Evolutionary conservation across 257 asterid species (phyloP), one percentile per base, ranked within the genome.

Genomic region (Nicotiana knightiana): DNA sequence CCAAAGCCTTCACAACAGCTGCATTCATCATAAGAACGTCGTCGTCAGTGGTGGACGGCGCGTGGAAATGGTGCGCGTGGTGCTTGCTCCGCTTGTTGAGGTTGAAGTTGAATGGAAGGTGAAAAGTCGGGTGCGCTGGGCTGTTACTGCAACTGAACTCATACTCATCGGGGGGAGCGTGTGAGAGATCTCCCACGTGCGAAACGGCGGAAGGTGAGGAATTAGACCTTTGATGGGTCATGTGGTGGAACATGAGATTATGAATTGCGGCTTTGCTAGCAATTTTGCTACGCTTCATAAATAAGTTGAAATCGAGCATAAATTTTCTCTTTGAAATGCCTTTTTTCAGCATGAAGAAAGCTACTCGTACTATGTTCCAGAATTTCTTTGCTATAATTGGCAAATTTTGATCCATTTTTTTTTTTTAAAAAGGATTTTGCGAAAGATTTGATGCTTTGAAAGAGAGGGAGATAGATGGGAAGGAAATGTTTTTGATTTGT

Each of bases 61-160:
- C 54, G 71, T 85, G 57, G 24, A 75, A 82, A 80, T 54, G 46
- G 82, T 80, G 64, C 17, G 65, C n/a, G 85, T 67, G 51, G 86
- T 85, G 87, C 66, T 84, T 89, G 61, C 86, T 78, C 82, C 89
- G 82, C 88, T 90, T 91, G 85, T 67, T 84, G 82, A 89, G 70
- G 80, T 86, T 81, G 75, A 91, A 88, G 80, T 86, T 81, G 75
- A 91, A 88, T 13, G 93, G 92, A 51, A 87, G 85, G 65, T 61
- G 86, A 85, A 87, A 88, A 54, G 48, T 61, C 6, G 87, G 87
- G 67, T 66, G 73, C 5, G 91, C 92, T 0, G 97, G 98, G 86
- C 91, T 93, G 90, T 84, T 87, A 48, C 93, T 87, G 94, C 97
- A 94, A 88, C 97, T 94, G 89, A 91, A 93, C 85, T 94, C 98